A percentile compares a stretch with the other conserved stretches of the same genome.
Evolutionary conservation across 164 flowering plant species (phyloP).

Genomic region (Vitis cinerea): DNA sequence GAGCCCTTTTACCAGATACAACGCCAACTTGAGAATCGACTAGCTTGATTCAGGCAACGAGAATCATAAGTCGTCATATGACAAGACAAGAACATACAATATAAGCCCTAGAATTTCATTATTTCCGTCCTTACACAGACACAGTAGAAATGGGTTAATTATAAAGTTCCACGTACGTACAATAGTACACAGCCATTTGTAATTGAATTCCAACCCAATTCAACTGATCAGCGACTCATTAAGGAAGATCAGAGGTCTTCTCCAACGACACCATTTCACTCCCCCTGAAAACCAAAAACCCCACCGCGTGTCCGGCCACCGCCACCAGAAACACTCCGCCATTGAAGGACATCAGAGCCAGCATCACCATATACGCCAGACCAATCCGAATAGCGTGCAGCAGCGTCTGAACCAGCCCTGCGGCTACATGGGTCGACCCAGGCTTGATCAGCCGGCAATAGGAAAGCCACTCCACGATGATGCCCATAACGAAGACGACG

Average conservation of each 20-base stretch:
- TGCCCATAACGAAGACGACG: constrained; percentile 27
- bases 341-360: constrained; percentile 46
- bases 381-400: constrained; percentile 34
- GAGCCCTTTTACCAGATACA: no score
- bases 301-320: constrained; percentile 17
- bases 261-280: not conserved
- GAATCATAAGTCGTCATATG: no score
- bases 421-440: constrained; percentile 9
- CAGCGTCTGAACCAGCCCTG: constrained; percentile 21
- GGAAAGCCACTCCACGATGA: constrained; percentile 37
- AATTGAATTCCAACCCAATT: no score
- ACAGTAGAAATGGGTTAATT: no score
- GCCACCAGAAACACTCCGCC: constrained; percentile 27
- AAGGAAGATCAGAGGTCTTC: constrained; percentile 20
- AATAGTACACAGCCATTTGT: no score
- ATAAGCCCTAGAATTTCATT: no score
- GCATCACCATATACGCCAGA: constrained; percentile 43
- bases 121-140: no score
- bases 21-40: no score
- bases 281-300: constrained; percentile 4
- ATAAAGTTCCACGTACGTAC: no score
- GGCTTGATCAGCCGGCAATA: constrained; percentile 16
- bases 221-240: constrained; percentile 11
- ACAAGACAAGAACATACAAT: no score
- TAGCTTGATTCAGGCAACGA: no score